Conservation (phyloP, 768 basidiomycete species). For the Suillus ampliporus region DNA sequence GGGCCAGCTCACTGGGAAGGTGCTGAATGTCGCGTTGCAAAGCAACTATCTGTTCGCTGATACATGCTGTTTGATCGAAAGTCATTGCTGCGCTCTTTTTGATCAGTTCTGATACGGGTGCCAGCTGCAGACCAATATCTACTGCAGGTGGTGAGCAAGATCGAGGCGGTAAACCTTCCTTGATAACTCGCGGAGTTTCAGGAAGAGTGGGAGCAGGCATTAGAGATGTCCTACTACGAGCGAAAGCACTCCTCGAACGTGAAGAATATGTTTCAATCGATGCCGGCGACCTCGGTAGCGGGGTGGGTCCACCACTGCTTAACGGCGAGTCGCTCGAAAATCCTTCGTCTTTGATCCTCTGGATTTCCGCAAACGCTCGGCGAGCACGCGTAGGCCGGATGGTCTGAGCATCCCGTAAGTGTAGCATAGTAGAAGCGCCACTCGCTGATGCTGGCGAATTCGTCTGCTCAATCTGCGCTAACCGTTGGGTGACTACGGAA, state of each 20-base stretch:
- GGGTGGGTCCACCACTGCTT: conserved; percentile 1
- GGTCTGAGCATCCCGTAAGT: conserved; percentile 31
- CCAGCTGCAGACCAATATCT: conserved; percentile 26
- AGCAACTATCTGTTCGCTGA: conserved; percentile 40
- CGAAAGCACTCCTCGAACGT: conserved; percentile 29
- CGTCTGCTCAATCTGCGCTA: conserved; percentile 59
- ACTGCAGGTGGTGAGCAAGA: conserved; percentile 16
- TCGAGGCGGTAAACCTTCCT: conserved; percentile 23
- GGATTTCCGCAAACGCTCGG: conserved; percentile 29
- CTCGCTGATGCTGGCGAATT: conserved; percentile 23
- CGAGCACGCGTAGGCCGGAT: conserved; percentile 16
- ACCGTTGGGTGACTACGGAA: conserved; percentile 70
- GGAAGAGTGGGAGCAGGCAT: background rate
- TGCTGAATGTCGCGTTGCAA: conserved; percentile 36
- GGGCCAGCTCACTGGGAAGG: conserved; percentile 34
- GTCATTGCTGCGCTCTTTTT: conserved; percentile 42
- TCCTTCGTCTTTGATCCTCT: conserved; percentile 26
- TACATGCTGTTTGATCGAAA: conserved; percentile 40
- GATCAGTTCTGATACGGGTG: conserved; percentile 38
- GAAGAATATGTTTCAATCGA: conserved; percentile 18
- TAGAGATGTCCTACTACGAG: conserved; percentile 1
- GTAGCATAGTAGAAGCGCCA: conserved; percentile 18
- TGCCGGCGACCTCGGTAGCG: background rate
- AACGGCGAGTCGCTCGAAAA: conserved; percentile 3
- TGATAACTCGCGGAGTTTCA: conserved; percentile 6